Percentiles rank a stretch among this genome's conserved stretches.
phyloP scores from a whole-genome alignment of 2,329 filamentous ascomycete genomes.

The Botryotinia convoluta region DNA sequence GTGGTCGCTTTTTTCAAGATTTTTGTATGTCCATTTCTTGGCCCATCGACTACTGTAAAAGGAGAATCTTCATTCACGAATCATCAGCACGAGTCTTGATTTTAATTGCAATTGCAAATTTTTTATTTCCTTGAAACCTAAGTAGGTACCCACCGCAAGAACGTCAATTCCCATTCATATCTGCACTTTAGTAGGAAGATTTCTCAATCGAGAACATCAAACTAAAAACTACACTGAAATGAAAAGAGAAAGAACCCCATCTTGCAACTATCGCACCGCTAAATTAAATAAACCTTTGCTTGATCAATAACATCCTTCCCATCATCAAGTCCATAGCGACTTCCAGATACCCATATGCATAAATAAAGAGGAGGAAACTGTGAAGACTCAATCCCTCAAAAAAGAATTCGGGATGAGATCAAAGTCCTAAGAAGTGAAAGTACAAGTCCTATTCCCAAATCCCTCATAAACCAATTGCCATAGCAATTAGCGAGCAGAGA shows the following conservation, averaged over 20 bases:
- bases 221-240: background rate
- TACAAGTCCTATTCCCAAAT: conserved; percentile 23
- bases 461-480: background rate
- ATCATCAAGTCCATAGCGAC: conserved; percentile 9
- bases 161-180: background rate
- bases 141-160: background rate
- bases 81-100: background rate
- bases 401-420: background rate
- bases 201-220: background rate
- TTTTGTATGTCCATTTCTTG: background rate
- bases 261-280: background rate
- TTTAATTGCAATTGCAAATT: background rate
- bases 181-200: background rate
- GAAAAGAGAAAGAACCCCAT: background rate
- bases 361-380: background rate
- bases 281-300: background rate
- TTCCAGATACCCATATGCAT: background rate
- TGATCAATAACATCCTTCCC: background rate
- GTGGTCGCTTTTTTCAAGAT: background rate
- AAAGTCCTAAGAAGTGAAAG: conserved; percentile 28
- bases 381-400: background rate
- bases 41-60: background rate
- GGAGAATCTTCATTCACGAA: background rate
- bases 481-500: background rate
- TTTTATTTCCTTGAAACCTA: background rate